phyloP scores from a whole-genome alignment of 441 rosid genomes.

The Pelargonium citronellum region DNA sequence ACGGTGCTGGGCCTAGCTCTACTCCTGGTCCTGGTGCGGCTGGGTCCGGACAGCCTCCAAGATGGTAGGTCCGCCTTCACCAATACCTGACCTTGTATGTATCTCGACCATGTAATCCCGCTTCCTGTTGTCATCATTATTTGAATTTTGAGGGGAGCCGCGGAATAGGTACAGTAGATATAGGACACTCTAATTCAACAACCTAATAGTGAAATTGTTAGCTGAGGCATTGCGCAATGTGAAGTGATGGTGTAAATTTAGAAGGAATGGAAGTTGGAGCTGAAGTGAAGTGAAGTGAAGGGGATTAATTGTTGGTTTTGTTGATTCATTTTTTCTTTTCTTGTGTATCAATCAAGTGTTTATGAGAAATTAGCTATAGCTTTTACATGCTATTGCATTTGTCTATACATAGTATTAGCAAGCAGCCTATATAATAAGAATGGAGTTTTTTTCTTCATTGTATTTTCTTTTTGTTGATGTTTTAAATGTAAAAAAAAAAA shows the following conservation, averaged over 20 bases:
- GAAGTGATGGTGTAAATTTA: background rate
- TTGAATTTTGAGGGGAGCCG: slow-evolving; percentile 35
- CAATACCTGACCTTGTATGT: slow-evolving; percentile 3
- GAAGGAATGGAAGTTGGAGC: background rate
- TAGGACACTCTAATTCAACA: slow-evolving; percentile 18
- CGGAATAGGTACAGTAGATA: slow-evolving; percentile 25
- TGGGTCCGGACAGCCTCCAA: slow-evolving; percentile 48
- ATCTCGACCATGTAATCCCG: slow-evolving; percentile 27
- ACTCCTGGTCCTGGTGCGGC: slow-evolving; percentile 40
- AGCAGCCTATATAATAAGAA: no score
- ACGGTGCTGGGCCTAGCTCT: slow-evolving; percentile 45
- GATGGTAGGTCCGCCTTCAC: slow-evolving; percentile 29
- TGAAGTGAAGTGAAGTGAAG: background rate
- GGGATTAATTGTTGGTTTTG: no score
- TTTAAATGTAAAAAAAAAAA: no score
- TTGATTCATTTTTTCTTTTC: no score
- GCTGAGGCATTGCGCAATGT: background rate
- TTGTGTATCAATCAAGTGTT: no score
- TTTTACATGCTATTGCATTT: no score
- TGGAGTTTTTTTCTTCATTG: no score
- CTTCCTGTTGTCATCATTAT: slow-evolving; percentile 26
- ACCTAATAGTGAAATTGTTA: background rate
- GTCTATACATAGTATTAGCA: no score
- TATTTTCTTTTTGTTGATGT: no score
- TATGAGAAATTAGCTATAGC: no score